Evolutionary conservation across 257 asterid species (phyloP).

Genomic region (Nemophila menziesii): DNA sequence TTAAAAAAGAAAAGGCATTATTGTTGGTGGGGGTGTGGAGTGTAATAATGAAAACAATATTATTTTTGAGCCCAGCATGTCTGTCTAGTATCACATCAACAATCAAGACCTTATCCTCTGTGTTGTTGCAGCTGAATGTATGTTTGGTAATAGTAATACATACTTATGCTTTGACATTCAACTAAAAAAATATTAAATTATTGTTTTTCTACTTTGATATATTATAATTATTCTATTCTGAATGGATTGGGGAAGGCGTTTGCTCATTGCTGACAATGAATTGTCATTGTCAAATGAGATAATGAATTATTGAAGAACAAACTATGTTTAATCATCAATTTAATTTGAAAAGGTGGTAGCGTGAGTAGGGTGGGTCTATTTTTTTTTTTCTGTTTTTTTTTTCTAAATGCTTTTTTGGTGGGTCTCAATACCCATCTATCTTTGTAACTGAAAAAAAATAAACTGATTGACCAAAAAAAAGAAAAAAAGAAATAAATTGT

Average conservation of each 20-base stretch:
- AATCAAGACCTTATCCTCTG: conserved; percentile 2
- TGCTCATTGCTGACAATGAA: neutral
- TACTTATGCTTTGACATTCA: neutral
- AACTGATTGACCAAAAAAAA: too few relatives aligned
- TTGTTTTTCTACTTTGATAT: too few relatives aligned
- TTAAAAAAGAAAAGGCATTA: conserved; percentile 15
- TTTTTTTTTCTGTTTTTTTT: too few relatives aligned
- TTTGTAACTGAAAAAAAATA: too few relatives aligned
- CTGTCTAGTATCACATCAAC: conserved; percentile 8
- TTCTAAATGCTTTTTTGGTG: too few relatives aligned
- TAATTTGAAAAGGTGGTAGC: neutral
- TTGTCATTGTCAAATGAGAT: neutral
- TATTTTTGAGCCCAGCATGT: conserved; percentile 12
- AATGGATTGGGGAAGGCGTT: neutral
- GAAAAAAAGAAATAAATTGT: too few relatives aligned
- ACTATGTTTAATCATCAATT: too few relatives aligned
- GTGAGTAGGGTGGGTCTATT: too few relatives aligned
- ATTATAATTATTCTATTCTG: neutral
- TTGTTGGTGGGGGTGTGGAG: conserved; percentile 12
- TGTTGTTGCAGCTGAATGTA: neutral
- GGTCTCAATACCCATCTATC: too few relatives aligned
- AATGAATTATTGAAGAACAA: neutral
- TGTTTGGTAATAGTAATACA: neutral
- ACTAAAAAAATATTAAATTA: neutral
- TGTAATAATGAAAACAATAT: conserved; percentile 13